Base-by-base conservation (phyloP, 192 early-diverging fungal species). In the Coemansia javaensis region DNA sequence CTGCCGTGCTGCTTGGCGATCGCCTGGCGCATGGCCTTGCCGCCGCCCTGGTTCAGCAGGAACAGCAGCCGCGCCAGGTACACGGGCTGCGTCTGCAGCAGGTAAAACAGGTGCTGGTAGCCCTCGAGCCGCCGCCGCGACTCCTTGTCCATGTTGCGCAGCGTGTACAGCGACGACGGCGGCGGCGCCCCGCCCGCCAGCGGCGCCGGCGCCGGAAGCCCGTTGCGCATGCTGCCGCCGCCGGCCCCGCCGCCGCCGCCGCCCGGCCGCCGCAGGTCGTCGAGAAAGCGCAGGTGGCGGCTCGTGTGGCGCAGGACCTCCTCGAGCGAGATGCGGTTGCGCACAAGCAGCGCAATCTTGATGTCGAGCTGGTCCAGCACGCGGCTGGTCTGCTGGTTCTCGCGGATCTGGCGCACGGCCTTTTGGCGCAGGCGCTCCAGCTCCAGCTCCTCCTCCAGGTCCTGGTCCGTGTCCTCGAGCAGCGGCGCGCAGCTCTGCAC, bases 21-120 rank as follows among this genome's bases (percentile, higher is more conserved):
- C 31, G 73, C 53, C 57, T 64, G 66, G 15, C 66, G 65, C 65
- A 67, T 60, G 32, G 66, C 66, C 63, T 58, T 63, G 24, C 59
- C 62, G 2, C 85, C 83, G 16, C 87, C 81, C 75, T 94, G 90
- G 79, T 91, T 94, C 34, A 97, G 77, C 28, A 85, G 64, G 28
- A 91, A 92, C 79, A 99, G 79, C 30, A 96, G 69, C 12, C 80
- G 80, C 9, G 93, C 86, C 44, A 99, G 78, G 53, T 99, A 98
- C 17, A 79, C 50, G 4, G 93, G 93, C 66, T 99, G 87, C 4
- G 97, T 99, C 70, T 99, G 97, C 31, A 99, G 78, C 41, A 99
- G 47, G 57, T 98, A 97, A 44, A 99, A 96, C 37, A 99, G 63
- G 49, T 97, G 81, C 66, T 95, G 90, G 72, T 98, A 99, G 8